Conservation (phyloP, 2,329 filamentous ascomycete species). For the Colletotrichum incanum region DNA sequence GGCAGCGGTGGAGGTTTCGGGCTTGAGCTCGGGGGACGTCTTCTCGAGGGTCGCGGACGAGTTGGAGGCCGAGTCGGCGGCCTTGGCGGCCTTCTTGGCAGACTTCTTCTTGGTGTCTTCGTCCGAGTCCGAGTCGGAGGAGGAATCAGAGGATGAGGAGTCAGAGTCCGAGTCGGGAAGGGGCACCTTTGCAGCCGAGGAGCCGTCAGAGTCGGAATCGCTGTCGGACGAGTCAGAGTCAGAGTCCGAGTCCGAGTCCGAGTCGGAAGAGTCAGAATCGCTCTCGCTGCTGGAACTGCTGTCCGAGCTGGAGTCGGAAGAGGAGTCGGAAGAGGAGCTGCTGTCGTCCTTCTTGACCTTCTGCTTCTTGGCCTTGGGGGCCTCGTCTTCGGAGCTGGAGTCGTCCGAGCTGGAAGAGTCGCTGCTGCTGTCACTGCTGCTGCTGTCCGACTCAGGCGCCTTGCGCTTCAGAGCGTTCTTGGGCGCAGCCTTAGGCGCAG, state of each 20-base stretch:
- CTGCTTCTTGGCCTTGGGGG: constrained; percentile 68
- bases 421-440: constrained; percentile 50
- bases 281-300: constrained; percentile 46
- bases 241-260: constrained; percentile 50
- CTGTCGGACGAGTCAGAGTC: constrained; percentile 48
- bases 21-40: constrained; percentile 56
- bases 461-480: constrained; percentile 59
- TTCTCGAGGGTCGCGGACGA: constrained; percentile 68
- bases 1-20: constrained; percentile 47
- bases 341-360: constrained; percentile 57
- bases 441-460: constrained; percentile 50
- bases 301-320: constrained; percentile 56
- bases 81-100: constrained; percentile 47
- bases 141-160: constrained; percentile 49
- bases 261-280: constrained; percentile 44
- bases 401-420: constrained; percentile 53
- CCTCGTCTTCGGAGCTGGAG: constrained; percentile 63
- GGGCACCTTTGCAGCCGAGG: constrained; percentile 58
- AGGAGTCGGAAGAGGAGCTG: constrained; percentile 55
- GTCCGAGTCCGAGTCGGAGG: constrained; percentile 46
- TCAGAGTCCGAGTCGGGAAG: constrained; percentile 60
- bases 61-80: constrained; percentile 54
- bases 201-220: constrained; percentile 54
- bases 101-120: constrained; percentile 45
- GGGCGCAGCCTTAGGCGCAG: constrained; percentile 40